Evolutionary conservation across 2,329 filamentous ascomycete species (phyloP).

Genomic region (Aspergillus quadricinctus): DNA sequence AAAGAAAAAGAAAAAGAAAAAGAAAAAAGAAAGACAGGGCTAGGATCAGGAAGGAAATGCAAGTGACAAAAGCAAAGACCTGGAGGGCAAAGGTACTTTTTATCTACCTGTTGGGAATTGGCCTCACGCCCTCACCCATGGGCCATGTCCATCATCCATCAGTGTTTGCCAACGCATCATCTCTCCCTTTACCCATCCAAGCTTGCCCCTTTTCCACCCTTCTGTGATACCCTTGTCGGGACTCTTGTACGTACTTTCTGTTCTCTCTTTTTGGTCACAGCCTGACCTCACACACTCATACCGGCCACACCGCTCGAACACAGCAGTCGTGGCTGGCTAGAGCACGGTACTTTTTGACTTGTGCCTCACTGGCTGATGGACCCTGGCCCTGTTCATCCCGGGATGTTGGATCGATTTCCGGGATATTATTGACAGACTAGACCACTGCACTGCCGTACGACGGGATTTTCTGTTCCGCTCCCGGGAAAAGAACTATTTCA

Average conservation of each 20-base stretch:
- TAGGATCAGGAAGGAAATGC: background rate
- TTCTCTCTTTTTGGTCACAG: background rate
- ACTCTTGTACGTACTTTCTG: background rate
- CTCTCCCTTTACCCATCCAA: background rate
- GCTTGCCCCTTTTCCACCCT: background rate
- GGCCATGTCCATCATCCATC: background rate
- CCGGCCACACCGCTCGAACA: background rate
- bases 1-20: no score
- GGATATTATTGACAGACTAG: no score
- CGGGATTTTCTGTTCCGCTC: no score
- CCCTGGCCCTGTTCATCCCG: background rate
- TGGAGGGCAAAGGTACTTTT: background rate
- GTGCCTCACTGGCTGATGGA: background rate
- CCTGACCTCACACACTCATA: background rate
- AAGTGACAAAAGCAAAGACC: background rate
- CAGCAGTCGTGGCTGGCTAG: background rate
- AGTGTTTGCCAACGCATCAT: background rate
- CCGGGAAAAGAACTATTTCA: no score
- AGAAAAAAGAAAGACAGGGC: background rate
- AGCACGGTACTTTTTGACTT: background rate
- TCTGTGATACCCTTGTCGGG: background rate
- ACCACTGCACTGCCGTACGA: no score
- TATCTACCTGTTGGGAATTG: background rate
- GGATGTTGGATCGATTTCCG: no score
- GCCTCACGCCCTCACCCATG: no score